phyloP scores from a whole-genome alignment of 371 early-diverging fungal genomes.

The Mortierella sp. region DNA sequence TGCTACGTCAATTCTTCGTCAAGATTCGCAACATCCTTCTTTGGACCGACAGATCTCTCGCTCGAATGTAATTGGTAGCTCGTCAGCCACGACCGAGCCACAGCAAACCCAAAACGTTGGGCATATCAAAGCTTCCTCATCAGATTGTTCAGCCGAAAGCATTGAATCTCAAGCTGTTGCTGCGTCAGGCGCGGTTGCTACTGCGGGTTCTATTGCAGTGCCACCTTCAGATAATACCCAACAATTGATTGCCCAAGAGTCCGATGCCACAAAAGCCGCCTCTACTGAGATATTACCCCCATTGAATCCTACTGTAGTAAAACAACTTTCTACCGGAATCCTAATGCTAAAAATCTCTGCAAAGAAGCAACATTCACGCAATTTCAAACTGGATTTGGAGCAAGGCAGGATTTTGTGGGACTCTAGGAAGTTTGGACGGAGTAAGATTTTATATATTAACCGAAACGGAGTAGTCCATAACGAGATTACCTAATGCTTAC shows the following conservation, averaged over 20 bases:
- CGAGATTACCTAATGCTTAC: not conserved
- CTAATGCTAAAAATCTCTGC: conserved; percentile 57
- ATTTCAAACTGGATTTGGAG: conserved; percentile 58
- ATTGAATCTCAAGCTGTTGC: not conserved
- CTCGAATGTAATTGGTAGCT: conserved; percentile 3
- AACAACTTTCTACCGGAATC: conserved; percentile 42
- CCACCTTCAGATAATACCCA: not conserved
- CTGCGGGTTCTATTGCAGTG: not conserved
- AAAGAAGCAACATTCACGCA: conserved; percentile 54
- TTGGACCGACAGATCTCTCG: conserved; percentile 20
- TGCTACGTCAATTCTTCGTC: conserved; percentile 15
- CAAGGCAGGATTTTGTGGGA: conserved; percentile 59
- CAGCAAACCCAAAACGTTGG: not conserved
- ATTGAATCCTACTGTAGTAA: conserved; percentile 17
- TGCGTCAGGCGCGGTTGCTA: not conserved
- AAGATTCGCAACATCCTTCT: no score
- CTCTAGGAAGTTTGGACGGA: conserved; percentile 58
- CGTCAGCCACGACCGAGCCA: conserved; percentile 1
- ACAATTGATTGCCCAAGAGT: not conserved
- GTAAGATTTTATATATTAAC: conserved; percentile 15
- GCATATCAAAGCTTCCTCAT: not conserved
- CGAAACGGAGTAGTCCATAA: not conserved
- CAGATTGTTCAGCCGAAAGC: not conserved
- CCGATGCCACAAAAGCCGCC: not conserved
- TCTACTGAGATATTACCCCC: conserved; percentile 5